A percentile compares a stretch with the other conserved stretches of the same genome.
Conservation (phyloP, 1,284 basidiomycete species). For the Sanguinoderma infundibulare region DNA sequence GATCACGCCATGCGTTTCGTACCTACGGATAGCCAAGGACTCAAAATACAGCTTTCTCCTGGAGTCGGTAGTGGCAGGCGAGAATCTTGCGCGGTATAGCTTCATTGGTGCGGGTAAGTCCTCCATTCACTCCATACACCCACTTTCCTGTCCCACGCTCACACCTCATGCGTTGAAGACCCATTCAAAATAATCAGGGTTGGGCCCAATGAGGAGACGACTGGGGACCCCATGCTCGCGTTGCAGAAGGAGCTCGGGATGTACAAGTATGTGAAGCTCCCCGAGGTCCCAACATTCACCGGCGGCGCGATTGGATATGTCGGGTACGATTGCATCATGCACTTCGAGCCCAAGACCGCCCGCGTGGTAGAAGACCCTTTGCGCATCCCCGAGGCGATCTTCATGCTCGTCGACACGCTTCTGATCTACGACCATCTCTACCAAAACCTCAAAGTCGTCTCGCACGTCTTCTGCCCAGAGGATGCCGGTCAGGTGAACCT, state of each 20-base stretch:
- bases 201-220: conserved; percentile 81
- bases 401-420: conserved; percentile 96
- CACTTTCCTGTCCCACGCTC: neutral
- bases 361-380: conserved; percentile 76
- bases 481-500: conserved; percentile 67
- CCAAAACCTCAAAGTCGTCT: conserved; percentile 94
- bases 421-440: conserved; percentile 98
- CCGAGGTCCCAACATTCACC: conserved; percentile 93
- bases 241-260: conserved; percentile 88
- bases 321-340: conserved; percentile 93
- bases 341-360: conserved; percentile 95
- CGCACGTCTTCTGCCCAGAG: conserved; percentile 89
- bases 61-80: conserved; percentile 91
- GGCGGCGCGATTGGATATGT: conserved; percentile 99
- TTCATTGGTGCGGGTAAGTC: conserved; percentile 92
- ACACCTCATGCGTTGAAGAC: conserved; percentile 53
- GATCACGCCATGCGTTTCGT: conserved; percentile 96
- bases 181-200: conserved; percentile 92
- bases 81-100: conserved; percentile 92
- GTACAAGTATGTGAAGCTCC: conserved; percentile 91
- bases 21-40: conserved; percentile 91
- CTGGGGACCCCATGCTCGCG: conserved; percentile 87
- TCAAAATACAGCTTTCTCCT: conserved; percentile 93
- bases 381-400: conserved; percentile 91
- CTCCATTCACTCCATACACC: neutral